These are phyloP conservation scores for Gossypium laxum DNA, from an alignment of 441 rosid genomes.

Conservation along the genomic window DNA sequence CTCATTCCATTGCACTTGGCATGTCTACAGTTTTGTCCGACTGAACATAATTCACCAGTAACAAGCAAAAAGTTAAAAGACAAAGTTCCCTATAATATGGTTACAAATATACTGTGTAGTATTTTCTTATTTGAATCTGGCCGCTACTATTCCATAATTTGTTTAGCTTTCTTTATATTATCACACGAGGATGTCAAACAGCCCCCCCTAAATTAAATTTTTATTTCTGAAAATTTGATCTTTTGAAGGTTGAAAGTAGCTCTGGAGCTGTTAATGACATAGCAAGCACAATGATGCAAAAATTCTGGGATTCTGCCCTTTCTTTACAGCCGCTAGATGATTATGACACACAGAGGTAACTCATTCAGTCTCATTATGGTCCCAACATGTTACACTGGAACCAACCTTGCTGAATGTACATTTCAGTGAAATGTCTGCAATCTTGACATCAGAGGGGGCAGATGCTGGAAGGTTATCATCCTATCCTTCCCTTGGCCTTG, in stretches of 20 bases:
- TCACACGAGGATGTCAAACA: neutral
- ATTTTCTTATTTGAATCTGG: neutral
- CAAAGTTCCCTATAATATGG: neutral
- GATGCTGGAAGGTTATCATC: constrained; percentile 42
- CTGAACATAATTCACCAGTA: neutral
- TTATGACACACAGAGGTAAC: constrained; percentile 58
- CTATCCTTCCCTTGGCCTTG: constrained; percentile 59
- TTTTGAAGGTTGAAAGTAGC: constrained; percentile 55
- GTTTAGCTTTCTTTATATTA: neutral
- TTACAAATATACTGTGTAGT: neutral
- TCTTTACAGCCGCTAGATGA: constrained; percentile 73
- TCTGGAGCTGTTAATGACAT: constrained; percentile 72
- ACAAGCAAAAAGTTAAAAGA: neutral
- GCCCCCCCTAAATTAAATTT: neutral
- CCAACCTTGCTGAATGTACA: constrained; percentile 21
- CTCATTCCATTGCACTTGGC: neutral
- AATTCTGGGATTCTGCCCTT: constrained; percentile 90
- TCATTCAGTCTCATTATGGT: constrained; percentile 14
- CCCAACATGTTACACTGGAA: constrained; percentile 9
- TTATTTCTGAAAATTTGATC: neutral
- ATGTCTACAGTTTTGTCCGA: neutral
- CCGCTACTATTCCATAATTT: neutral
- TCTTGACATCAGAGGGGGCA: constrained; percentile 51
- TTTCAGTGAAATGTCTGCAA: constrained; percentile 67
- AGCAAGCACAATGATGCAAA: constrained; percentile 88